Percentiles rank a stretch among this genome's conserved stretches.
Evolutionary conservation across 148 eudicot genomes (phyloP).

Genomic region (Amaranthus hypochondriacus): DNA sequence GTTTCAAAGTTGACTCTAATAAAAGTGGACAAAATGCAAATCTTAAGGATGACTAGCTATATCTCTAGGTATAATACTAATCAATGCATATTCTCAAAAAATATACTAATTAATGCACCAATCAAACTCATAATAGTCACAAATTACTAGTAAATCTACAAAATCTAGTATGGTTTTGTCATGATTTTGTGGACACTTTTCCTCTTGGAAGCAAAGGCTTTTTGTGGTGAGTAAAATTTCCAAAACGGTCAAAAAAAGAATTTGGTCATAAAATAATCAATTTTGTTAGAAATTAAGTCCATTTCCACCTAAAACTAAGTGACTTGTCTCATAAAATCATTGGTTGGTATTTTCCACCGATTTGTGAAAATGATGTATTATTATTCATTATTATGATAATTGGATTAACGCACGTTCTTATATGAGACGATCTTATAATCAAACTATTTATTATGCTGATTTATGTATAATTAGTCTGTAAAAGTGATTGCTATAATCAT

Average conservation of each 20-base stretch:
- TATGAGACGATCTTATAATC: no score
- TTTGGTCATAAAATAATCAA: not conserved
- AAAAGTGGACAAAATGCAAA: conserved; percentile 8
- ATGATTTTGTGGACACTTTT: conserved; percentile 15
- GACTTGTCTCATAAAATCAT: conserved; percentile 20
- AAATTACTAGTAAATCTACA: not conserved
- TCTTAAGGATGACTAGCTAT: conserved; percentile 12
- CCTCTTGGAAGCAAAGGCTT: not conserved
- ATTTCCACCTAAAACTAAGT: conserved; percentile 21
- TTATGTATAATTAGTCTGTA: no score
- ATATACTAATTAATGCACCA: not conserved
- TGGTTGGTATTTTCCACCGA: conserved; percentile 17
- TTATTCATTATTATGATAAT: not conserved
- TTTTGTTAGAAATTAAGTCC: conserved; percentile 5
- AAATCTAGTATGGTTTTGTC: not conserved
- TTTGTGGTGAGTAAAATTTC: not conserved
- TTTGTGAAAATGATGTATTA: conserved; percentile 22
- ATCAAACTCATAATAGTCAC: not conserved
- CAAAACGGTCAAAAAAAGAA: conserved; percentile 10
- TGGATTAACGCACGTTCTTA: no score
- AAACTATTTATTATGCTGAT: no score
- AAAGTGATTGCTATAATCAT: no score
- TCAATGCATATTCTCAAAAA: no score
- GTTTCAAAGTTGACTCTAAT: conserved; percentile 5
- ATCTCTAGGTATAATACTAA: not conserved